These are phyloP conservation scores for Bipolaris cookei DNA, from an alignment of 2,329 filamentous ascomycete species.

Conservation along the genomic window DNA sequence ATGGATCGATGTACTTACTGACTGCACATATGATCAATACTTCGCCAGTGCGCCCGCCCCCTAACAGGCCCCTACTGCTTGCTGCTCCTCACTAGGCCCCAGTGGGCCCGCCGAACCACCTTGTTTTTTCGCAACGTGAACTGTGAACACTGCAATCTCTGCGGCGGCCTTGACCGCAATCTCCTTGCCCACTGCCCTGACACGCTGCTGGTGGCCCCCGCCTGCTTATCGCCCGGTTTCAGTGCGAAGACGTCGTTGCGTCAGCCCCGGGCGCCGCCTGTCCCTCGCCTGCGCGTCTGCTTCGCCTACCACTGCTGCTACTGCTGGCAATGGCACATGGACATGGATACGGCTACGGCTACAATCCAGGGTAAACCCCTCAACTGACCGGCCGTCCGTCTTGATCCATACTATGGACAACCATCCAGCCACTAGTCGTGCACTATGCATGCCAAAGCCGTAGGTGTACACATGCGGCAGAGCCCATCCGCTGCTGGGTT, in stretches of 20 bases:
- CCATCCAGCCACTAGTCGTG: conserved; percentile 9
- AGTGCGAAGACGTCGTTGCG: conserved; percentile 13
- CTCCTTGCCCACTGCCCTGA: conserved; percentile 17
- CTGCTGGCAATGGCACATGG: conserved; percentile 1
- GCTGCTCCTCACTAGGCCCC: not conserved
- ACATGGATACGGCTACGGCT: too few species aligned
- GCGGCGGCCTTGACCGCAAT: conserved; percentile 7
- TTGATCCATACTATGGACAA: not conserved
- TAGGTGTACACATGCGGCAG: conserved; percentile 5
- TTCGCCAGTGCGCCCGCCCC: conserved; percentile 8
- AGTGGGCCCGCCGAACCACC: conserved; percentile 23
- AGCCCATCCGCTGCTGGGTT: conserved; percentile 25
- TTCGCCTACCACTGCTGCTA: not conserved
- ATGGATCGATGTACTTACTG: too few species aligned
- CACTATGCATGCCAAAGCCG: conserved; percentile 11
- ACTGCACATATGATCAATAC: not conserved
- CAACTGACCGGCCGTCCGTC: conserved; percentile 5
- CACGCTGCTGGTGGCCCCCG: conserved; percentile 5
- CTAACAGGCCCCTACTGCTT: not conserved
- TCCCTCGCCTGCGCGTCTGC: not conserved
- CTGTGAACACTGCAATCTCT: conserved; percentile 31
- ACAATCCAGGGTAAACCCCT: conserved; percentile 7
- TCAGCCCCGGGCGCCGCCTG: conserved; percentile 1
- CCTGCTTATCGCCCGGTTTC: conserved; percentile 11
- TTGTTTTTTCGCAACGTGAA: conserved; percentile 31